Evolutionary conservation across 176 grass and related monocot species (phyloP), one percentile per base, ranked within the genome.

Genomic region (Stipa capillata): DNA sequence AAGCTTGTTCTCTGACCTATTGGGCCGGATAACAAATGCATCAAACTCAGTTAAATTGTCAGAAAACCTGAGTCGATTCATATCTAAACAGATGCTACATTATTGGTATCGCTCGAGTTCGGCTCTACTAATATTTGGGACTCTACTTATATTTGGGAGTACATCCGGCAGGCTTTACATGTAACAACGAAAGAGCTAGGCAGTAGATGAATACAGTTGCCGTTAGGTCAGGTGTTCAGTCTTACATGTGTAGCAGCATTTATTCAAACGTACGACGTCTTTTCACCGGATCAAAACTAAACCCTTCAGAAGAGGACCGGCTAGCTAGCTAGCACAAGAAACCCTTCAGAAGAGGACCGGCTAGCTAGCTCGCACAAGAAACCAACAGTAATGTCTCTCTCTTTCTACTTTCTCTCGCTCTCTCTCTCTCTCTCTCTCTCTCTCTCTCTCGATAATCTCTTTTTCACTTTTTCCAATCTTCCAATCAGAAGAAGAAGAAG

Each of bases 211-310:
- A 42, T 60, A 61, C 62, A 76, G 62, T 72, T 53, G 65, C 7
- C 3, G 51, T 87, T 87, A 51, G 85, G 61, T 82, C 71, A 76
- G 33, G 61, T 41, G 85, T 69, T 82, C 16, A 59, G 24, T 76
- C 33, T n/a, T 49, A 16, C 34, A 54, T 65, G 50, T 59, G 51
- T 33, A 39, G 17, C 70, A 39, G 17, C 70, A 75, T 81, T 86
- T 68, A 69, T 33, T 62, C 51, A 60, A 69, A 7, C 58, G 17
- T 21, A 69, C 23, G 32, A 13, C 29, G 32, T 69, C 61, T 57
- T 63, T 85, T 85, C 82, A 56, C 59, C 33, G 33, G 41, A 85
- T 71, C 40, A 61, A 51, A 78, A 51, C 32, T 18, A 41, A 44
- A 51, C 36, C 32, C 40, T 15, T 14, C 76, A 16, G 37, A 68